These are phyloP conservation scores for Pleurotus citrinopileatus DNA, from an alignment of 768 basidiomycete species.

Conservation along the genomic window DNA sequence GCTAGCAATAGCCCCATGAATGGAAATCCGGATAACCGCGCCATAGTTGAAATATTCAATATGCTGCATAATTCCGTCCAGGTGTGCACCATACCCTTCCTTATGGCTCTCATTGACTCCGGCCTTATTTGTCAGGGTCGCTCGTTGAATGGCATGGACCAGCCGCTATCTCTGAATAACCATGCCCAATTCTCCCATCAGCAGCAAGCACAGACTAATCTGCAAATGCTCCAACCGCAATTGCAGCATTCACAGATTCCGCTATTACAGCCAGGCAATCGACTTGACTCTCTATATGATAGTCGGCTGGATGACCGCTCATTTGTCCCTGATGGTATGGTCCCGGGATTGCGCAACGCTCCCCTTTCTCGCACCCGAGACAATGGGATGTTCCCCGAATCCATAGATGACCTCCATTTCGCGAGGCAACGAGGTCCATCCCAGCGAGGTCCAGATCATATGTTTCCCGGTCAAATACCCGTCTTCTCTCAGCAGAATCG, in stretches of 20 bases:
- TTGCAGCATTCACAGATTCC: conserved; percentile 42
- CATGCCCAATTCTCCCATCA: conserved; percentile 27
- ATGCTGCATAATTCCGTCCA: conserved; percentile 78
- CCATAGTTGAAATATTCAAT: conserved; percentile 79
- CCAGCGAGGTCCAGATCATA: conserved; percentile 51
- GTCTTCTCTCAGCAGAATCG: conserved; percentile 59
- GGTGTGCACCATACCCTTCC: conserved; percentile 36
- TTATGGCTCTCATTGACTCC: not conserved
- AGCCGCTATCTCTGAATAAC: conserved; percentile 19
- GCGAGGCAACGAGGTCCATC: conserved; percentile 54
- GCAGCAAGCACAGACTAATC: conserved; percentile 30
- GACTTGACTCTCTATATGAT: conserved; percentile 69
- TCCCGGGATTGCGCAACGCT: conserved; percentile 73
- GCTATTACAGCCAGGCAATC: conserved; percentile 39
- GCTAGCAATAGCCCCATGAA: conserved; percentile 27
- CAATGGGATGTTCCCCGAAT: conserved; percentile 53
- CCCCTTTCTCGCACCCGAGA: conserved; percentile 63
- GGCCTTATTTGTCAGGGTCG: conserved; percentile 23
- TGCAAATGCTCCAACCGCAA: conserved; percentile 37
- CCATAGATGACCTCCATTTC: conserved; percentile 63
- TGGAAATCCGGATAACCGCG: conserved; percentile 47
- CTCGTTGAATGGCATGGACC: conserved; percentile 23
- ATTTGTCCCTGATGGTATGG: conserved; percentile 84
- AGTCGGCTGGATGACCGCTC: conserved; percentile 71
- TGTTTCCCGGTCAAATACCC: conserved; percentile 49